Conservation (phyloP, 148 eudicot species). For the Rhododendron mucronatum region DNA sequence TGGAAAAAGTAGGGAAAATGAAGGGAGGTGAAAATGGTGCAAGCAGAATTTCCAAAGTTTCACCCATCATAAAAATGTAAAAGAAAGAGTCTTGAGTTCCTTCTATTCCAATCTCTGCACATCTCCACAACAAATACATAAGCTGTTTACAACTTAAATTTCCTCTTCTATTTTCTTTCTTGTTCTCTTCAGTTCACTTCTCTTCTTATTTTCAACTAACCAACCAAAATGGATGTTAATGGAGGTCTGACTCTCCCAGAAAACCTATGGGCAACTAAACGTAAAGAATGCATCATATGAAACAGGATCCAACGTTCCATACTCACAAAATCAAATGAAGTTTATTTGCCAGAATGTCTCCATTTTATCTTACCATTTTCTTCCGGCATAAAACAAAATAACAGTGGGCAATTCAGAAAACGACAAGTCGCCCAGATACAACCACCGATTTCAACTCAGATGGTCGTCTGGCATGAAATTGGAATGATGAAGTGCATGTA, state of each 20-base stretch:
- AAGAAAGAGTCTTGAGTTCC: not conserved
- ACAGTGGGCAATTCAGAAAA: not conserved
- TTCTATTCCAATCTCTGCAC: not conserved
- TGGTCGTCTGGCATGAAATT: not conserved
- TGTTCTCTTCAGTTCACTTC: not conserved
- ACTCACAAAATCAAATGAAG: not conserved
- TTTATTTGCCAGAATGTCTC: not conserved
- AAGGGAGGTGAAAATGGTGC: not conserved
- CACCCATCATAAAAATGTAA: not conserved
- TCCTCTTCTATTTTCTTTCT: not conserved
- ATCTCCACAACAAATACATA: not conserved
- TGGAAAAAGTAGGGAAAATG: not conserved
- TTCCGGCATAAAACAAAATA: not conserved
- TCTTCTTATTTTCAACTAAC: not conserved
- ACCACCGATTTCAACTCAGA: not conserved
- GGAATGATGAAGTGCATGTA: not conserved
- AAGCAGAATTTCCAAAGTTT: not conserved
- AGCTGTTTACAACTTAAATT: not conserved
- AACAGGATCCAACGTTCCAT: not conserved
- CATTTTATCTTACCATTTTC: not conserved
- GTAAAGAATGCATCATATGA: not conserved
- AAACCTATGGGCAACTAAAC: not conserved
- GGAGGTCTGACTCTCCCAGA: not conserved
- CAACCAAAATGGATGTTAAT: not conserved
- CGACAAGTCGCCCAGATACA: not conserved